These are phyloP conservation scores for Pseudogymnoascus sp. DNA, from an alignment of 2,329 filamentous ascomycete species.

Conservation along the genomic window DNA sequence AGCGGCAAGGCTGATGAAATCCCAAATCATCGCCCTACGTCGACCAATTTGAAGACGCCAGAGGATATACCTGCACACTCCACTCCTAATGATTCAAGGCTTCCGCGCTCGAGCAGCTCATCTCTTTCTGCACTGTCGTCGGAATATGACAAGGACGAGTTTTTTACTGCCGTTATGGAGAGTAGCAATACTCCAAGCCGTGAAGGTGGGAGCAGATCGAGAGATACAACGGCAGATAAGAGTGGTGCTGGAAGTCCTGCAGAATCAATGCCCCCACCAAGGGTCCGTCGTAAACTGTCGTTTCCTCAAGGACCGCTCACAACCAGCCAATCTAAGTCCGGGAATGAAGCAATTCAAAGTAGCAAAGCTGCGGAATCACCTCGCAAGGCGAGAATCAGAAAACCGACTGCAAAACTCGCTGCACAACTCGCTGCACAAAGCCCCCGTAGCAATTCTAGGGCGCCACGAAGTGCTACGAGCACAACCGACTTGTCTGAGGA, in stretches of 20 bases:
- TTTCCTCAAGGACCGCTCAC: constrained; percentile 3
- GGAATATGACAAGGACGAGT: background rate
- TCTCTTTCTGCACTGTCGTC: background rate
- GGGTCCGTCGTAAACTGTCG: background rate
- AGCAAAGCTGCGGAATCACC: background rate
- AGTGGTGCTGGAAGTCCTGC: background rate
- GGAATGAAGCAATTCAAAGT: background rate
- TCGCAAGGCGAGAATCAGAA: background rate
- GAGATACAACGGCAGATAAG: background rate
- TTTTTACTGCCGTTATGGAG: background rate
- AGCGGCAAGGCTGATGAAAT: background rate
- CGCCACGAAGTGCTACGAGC: background rate
- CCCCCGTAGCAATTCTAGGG: background rate
- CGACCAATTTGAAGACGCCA: background rate
- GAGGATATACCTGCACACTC: background rate
- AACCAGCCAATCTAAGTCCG: background rate
- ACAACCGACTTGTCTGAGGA: background rate
- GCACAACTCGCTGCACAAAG: background rate
- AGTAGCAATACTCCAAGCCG: background rate
- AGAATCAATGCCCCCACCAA: background rate
- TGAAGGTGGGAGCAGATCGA: background rate
- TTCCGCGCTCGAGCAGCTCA: background rate
- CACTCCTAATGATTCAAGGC: background rate
- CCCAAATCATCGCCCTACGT: background rate
- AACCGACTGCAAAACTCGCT: background rate